These are phyloP conservation scores for Mortierella sp. DNA, from an alignment of 371 early-diverging fungal species.

Conservation along the genomic window DNA sequence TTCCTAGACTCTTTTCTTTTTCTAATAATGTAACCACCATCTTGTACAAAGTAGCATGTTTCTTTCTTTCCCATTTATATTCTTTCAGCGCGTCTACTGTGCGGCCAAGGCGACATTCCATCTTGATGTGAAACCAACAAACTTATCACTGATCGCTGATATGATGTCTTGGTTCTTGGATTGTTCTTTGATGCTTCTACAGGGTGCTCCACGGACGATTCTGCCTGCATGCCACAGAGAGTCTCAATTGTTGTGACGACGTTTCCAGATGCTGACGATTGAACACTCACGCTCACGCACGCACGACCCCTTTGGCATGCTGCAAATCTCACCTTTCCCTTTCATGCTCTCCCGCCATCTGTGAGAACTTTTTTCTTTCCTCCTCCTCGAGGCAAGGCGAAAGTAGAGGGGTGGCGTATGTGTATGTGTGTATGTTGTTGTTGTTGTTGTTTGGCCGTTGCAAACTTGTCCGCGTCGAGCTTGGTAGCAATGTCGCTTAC, in stretches of 20 bases:
- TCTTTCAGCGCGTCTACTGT: too few species aligned
- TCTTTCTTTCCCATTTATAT: background rate
- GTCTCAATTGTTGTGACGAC: background rate
- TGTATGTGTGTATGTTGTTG: background rate
- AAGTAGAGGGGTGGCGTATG: background rate
- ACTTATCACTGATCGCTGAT: background rate
- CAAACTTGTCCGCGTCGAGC: background rate
- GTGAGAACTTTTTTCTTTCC: background rate
- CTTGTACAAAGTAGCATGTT: background rate
- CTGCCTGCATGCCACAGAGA: background rate
- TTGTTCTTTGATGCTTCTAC: background rate
- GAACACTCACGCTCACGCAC: too few species aligned
- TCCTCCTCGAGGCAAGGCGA: background rate
- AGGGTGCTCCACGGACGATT: too few species aligned
- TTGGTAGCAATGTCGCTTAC: too few species aligned
- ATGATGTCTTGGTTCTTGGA: background rate
- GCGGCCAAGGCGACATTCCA: too few species aligned
- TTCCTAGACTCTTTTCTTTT: background rate
- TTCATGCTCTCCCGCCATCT: background rate
- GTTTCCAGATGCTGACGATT: conserved; percentile 6
- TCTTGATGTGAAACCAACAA: too few species aligned
- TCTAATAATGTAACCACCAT: background rate
- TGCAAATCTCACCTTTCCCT: background rate
- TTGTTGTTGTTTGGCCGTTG: background rate
- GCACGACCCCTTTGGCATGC: background rate